A percentile compares a stretch with the other conserved stretches of the same genome.
Conservation (phyloP, 176 grass and related monocot genomes). For the Avena insularis region DNA sequence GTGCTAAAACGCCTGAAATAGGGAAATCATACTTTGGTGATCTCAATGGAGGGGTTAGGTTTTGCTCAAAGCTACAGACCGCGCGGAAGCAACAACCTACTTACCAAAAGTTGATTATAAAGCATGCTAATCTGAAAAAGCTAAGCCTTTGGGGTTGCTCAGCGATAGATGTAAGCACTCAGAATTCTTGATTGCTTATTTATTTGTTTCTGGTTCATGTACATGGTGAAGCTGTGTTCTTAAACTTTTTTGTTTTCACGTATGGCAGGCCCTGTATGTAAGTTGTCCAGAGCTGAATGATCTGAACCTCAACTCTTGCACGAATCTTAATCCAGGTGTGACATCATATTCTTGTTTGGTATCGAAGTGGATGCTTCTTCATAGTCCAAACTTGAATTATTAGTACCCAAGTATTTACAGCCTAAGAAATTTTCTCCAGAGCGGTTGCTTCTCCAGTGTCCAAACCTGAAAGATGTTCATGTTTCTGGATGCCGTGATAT, state of each 20-base stretch:
- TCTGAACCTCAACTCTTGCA: slow-evolving; percentile 89
- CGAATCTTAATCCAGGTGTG: slow-evolving; percentile 88
- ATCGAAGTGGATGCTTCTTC: not conserved
- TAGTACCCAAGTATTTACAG: slow-evolving; percentile 16
- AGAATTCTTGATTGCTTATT: not conserved
- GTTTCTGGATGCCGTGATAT: slow-evolving; percentile 82
- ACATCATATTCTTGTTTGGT: slow-evolving; percentile 12
- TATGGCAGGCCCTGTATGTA: slow-evolving; percentile 69
- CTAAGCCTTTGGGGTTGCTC: slow-evolving; percentile 95
- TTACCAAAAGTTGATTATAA: slow-evolving; percentile 85
- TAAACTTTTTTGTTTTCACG: not conserved
- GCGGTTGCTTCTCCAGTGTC: slow-evolving; percentile 86
- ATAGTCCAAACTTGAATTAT: not conserved
- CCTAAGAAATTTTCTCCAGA: slow-evolving; percentile 51
- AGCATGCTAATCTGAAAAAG: slow-evolving; percentile 70
- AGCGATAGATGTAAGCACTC: slow-evolving; percentile 63
- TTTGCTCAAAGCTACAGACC: slow-evolving; percentile 44
- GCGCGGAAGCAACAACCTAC: slow-evolving; percentile 37
- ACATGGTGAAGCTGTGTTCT: not conserved
- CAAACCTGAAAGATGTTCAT: slow-evolving; percentile 77
- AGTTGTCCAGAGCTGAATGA: slow-evolving; percentile 90
- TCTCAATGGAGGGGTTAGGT: slow-evolving; percentile 49
- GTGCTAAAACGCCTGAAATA: slow-evolving; percentile 42
- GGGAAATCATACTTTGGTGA: slow-evolving; percentile 48
- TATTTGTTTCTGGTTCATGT: not conserved